Evolutionary conservation across 192 early-diverging fungal species (phyloP).

Genomic region (Cetraspora pellucida): DNA sequence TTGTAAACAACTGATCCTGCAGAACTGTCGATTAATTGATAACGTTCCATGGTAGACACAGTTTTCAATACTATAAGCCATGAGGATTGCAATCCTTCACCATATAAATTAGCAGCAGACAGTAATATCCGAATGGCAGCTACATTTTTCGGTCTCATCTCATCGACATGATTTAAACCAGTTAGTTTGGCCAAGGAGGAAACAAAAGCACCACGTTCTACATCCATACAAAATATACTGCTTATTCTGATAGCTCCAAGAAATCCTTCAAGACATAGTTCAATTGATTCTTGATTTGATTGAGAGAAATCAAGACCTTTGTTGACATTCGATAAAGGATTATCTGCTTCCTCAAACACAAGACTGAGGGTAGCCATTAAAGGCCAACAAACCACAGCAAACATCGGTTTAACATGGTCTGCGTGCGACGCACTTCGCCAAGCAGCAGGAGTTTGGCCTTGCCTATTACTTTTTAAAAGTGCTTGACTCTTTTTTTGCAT

Average conservation of each 20-base stretch:
- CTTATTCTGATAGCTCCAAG: constrained; percentile 76
- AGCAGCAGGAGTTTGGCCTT: constrained; percentile 42
- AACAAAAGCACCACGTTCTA: constrained; percentile 90
- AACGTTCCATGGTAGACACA: constrained; percentile 84
- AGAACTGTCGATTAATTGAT: constrained; percentile 71
- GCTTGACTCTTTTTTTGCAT: constrained; percentile 75
- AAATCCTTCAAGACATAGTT: constrained; percentile 80
- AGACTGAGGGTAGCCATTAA: constrained; percentile 78
- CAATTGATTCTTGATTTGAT: constrained; percentile 59
- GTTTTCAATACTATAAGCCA: constrained; percentile 86
- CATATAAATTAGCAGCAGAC: constrained; percentile 69
- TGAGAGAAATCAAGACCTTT: constrained; percentile 46
- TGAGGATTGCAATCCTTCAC: constrained; percentile 60
- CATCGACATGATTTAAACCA: constrained; percentile 76
- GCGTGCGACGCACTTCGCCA: constrained; percentile 72
- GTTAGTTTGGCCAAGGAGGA: constrained; percentile 87
- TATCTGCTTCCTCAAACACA: constrained; percentile 82
- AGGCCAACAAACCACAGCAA: constrained; percentile 86
- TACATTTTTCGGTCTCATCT: constrained; percentile 89
- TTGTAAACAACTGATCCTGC: constrained; percentile 45
- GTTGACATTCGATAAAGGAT: constrained; percentile 49
- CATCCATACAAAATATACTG: constrained; percentile 83
- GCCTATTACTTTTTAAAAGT: constrained; percentile 55
- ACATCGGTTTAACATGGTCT: constrained; percentile 92
- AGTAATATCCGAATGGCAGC: constrained; percentile 85